Percentiles rank a stretch among this genome's conserved stretches.
These are phyloP conservation scores for Camellia oleifera DNA, from an alignment of 179 eudicot genomes.

Conservation along the genomic window DNA sequence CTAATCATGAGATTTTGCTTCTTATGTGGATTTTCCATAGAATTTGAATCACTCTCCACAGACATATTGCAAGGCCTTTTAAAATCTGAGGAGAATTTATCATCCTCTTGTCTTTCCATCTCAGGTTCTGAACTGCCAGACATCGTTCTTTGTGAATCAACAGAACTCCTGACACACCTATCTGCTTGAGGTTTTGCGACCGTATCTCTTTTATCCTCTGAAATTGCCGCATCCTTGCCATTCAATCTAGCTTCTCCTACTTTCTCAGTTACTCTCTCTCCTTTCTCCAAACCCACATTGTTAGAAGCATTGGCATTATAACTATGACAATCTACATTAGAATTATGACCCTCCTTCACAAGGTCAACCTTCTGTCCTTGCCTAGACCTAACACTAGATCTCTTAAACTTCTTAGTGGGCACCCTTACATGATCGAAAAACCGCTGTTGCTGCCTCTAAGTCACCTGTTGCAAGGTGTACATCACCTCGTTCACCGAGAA, in stretches of 20 bases:
- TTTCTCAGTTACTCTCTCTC: constrained; percentile 18
- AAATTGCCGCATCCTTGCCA: constrained; percentile 9
- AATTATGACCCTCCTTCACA: constrained; percentile 28
- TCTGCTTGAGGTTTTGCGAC: no score
- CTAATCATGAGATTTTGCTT: constrained; percentile 29
- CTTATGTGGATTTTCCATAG: constrained; percentile 19
- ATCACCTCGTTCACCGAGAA: constrained; percentile 46
- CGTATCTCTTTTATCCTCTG: constrained; percentile 17
- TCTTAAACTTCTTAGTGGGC: constrained; percentile 34
- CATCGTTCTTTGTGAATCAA: no score
- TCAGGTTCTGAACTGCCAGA: no score
- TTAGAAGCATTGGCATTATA: constrained; percentile 15
- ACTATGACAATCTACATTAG: constrained; percentile 18
- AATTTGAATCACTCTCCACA: constrained; percentile 25
- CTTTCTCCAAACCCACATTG: constrained; percentile 18
- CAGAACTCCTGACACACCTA: no score
- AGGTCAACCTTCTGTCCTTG: constrained; percentile 31
- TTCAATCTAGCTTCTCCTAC: constrained; percentile 16
- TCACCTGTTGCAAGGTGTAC: constrained; percentile 48
- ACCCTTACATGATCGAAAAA: constrained; percentile 21
- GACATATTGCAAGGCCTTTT: constrained; percentile 16
- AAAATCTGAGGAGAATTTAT: no score
- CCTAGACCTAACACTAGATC: constrained; percentile 38
- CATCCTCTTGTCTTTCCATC: no score
- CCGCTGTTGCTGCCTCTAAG: constrained; percentile 39